A percentile compares a stretch with the other conserved stretches of the same genome.
phyloP scores from a whole-genome alignment of 345 rosid genomes.

The Euphorbia lathyris region DNA sequence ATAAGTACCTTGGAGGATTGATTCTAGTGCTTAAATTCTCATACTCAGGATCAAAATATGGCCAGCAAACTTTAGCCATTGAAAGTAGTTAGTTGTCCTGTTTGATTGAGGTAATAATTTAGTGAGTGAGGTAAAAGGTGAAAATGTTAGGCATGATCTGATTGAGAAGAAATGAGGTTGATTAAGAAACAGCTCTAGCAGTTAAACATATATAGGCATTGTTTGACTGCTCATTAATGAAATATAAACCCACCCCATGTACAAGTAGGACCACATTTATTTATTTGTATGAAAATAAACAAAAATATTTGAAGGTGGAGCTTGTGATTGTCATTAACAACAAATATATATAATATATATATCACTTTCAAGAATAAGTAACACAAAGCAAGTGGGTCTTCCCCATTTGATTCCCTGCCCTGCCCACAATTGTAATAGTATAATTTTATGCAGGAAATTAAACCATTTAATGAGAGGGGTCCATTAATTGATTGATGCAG shows the following conservation, averaged over 20 bases:
- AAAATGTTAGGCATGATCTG: no score
- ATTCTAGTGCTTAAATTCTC: constrained; percentile 84
- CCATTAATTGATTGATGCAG: not conserved
- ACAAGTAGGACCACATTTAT: not conserved
- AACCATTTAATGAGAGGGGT: no score
- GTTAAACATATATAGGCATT: no score
- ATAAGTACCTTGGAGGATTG: constrained; percentile 86
- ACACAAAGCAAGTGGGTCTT: not conserved
- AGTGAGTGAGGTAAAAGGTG: no score
- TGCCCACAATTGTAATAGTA: no score
- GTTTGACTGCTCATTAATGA: not conserved
- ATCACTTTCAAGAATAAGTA: not conserved
- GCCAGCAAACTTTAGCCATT: constrained; percentile 84
- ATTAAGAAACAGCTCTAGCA: not conserved
- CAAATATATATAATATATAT: not conserved
- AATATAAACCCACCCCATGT: not conserved
- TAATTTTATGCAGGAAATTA: no score
- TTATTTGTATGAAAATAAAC: not conserved
- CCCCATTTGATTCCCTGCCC: not conserved
- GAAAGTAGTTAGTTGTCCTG: no score
- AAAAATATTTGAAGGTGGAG: not conserved
- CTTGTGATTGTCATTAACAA: not conserved
- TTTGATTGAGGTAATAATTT: no score
- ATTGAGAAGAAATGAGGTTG: not conserved
- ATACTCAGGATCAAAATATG: constrained; percentile 93